Base-by-base conservation (phyloP, 331 rosid species). In the Rhamnella rubrinervis region DNA sequence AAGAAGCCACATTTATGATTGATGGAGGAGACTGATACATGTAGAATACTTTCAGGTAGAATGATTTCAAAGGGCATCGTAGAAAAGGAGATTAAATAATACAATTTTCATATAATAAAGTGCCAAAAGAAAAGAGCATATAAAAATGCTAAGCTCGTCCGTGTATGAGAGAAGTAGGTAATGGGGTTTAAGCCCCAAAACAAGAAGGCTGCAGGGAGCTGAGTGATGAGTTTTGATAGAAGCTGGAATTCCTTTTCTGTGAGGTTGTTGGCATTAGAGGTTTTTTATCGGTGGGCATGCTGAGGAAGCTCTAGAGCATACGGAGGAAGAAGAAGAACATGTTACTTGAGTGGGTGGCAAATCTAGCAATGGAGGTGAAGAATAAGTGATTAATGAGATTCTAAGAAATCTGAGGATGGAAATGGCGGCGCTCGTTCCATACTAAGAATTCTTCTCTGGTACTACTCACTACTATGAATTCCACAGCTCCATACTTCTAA, bases 141-240 rank as follows among this genome's bases (percentile, higher is more conserved):
- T 31, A 31, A 31, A 31, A 26, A 31, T 2, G 35, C 35, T 23
- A 23, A 23, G 23, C 23, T 23, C 1, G 23, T 23, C 23, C 1
- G 23, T 23, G 23, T 23, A 23, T 23, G 23, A 23, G 53, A 58
- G n/a, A n/a, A n/a, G n/a, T 6, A 84, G 83, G 75, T 85, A 85
- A 71, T 88, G 88, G 6, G 83, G 75, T 55, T 87, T 87, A 25
- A 90, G 67, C 66, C 98, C 97, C 26, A 93, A 93, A 69, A 93
- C 71, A 52, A 93, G 97, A 59, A 93, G 87, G 83, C 88, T 93
- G 85, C 97, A 90, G 55, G 97, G 97, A 28, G 85, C 66, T 70
- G 72, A 58, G 89, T 70, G 59, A 93, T 79, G 75, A 93, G 84
- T 63, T 78, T 61, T 55, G 70, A 77, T 10, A 93, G 81, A 70